Base-by-base conservation (phyloP, 306 rosid species). In the Casuarina equisetifolia region DNA sequence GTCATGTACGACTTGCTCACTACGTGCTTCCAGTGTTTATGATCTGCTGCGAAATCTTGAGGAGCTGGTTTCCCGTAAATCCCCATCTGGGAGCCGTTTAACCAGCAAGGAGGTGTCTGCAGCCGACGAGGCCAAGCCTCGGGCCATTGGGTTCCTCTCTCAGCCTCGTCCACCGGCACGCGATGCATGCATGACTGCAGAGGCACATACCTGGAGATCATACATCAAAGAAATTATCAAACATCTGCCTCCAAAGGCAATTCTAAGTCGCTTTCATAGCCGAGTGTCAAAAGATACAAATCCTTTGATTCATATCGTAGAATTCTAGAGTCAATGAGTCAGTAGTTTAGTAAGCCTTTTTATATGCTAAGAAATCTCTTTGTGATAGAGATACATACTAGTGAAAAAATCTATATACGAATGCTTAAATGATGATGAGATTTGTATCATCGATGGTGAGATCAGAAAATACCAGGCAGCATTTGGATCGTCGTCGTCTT, bases 51-150 rank as follows among this genome's bases (percentile, higher is more conserved):
- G 81, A 94, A 90, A 86, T 94, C 98, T 78, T 90, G 86, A 16
- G 98, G 83, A 50, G 94, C 90, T 70, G 98, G 94, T 89, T 92
- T 94, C 63, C 96, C 96, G 59, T 92, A 92, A 76, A 94, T 87
- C 15, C 98, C 98, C 78, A 72, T 77, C 54, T 92, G 91, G 45
- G 96, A 90, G 86, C 84, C 84, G 72, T 90, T 92, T 79, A 94
- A 73, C 98, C 98, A 94, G 82, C 88, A 90, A 11, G 98, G 98
- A 4, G 96, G 82, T 48, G 82, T 84, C 57, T 85, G 87, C 69
- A 92, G 16, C 16, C 98, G 81, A 15, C 11, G 72, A 38, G 98
- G 98, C 98, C 98, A 94, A 35, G 51, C 75, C 52, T 86, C 89
- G 0, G 96, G 95, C 98, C 98, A 94, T 74, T 12, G 81, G 62